Conservation (phyloP, 140 eudicot species). For the Bidens hawaiensis region DNA sequence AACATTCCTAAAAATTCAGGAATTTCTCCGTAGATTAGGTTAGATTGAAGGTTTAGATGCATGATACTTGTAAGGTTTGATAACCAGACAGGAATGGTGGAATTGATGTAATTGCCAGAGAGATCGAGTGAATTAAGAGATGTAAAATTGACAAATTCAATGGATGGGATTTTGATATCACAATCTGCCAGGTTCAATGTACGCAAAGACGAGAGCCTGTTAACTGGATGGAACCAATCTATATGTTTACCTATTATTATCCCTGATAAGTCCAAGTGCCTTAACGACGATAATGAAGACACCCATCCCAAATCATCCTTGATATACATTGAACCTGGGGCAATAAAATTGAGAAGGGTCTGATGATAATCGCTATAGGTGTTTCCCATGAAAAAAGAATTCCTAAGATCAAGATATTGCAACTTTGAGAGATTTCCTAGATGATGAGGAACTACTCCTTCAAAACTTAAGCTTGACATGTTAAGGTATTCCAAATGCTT, state of each 20-base stretch:
- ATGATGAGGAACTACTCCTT: background rate
- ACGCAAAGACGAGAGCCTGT: background rate
- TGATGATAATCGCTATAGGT: no score
- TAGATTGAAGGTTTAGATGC: background rate
- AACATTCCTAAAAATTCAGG: background rate
- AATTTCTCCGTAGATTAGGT: background rate
- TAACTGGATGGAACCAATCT: conserved; percentile 1
- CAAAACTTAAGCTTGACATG: background rate
- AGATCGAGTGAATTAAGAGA: no score
- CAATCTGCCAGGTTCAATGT: background rate
- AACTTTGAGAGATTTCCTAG: no score
- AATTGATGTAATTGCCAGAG: no score
- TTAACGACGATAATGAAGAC: background rate
- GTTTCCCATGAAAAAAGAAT: no score
- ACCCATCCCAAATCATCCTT: background rate
- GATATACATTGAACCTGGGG: no score
- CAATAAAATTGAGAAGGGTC: no score
- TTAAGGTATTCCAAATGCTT: background rate
- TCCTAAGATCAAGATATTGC: background rate
- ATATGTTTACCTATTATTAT: background rate
- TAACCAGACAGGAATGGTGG: no score
- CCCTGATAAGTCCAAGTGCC: background rate
- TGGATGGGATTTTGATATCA: background rate
- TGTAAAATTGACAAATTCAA: no score
- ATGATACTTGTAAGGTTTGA: background rate